Conservation (phyloP, 371 early-diverging fungal genomes). For the Rhizopus arrhizus region DNA sequence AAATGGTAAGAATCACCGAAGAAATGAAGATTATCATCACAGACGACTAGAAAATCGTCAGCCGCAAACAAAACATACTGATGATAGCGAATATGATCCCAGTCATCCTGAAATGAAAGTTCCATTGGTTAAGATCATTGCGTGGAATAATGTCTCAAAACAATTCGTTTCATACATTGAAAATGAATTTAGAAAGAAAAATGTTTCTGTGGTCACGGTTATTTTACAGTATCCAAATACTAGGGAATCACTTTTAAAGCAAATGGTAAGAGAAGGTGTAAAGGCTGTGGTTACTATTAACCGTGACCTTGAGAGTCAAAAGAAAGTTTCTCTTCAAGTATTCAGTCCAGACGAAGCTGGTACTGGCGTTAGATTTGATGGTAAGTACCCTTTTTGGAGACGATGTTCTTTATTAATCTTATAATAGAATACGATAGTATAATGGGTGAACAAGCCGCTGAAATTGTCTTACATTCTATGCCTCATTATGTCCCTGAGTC, state of each 20-base stretch:
- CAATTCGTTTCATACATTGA: conserved; percentile 18
- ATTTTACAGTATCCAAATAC: conserved; percentile 13
- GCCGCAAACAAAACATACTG: background rate
- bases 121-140: conserved; percentile 22
- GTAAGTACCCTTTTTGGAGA: conserved; percentile 11
- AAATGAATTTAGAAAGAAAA: conserved; percentile 14
- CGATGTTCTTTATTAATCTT: background rate
- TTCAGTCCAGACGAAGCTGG: conserved; percentile 21
- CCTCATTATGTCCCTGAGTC: conserved; percentile 1
- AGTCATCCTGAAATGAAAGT: conserved; percentile 1
- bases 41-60: conserved; percentile 1
- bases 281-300: conserved; percentile 31
- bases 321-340: conserved; percentile 29
- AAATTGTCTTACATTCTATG: conserved; percentile 3
- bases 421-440: conserved; percentile 33
- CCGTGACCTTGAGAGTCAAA: conserved; percentile 11
- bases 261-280: conserved; percentile 34
- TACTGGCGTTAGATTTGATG: conserved; percentile 30
- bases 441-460: conserved; percentile 4
- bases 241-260: conserved; percentile 20
- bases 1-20: conserved; percentile 1
- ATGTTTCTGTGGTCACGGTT: conserved; percentile 19
- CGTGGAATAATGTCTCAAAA: conserved; percentile 18
- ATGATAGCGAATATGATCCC: conserved; percentile 4
- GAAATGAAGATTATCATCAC: background rate